Evolutionary conservation across 495 filamentous ascomycete species (phyloP).

Genomic region (Schizothecium vesticola): DNA sequence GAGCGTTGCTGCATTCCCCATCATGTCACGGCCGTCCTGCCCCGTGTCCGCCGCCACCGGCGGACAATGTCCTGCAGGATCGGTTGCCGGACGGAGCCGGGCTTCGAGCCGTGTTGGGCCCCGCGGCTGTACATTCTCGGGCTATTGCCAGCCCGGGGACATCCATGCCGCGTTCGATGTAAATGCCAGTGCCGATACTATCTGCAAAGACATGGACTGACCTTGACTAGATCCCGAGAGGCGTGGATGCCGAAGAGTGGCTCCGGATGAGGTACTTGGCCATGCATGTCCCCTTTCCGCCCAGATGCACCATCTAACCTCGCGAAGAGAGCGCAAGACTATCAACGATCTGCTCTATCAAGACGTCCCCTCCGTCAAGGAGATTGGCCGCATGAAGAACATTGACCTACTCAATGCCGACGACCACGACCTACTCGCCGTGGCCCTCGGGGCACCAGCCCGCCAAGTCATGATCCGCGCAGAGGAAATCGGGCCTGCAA

Average conservation of each 20-base stretch:
- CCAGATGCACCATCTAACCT: background rate
- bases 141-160: conserved; percentile 31
- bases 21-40: conserved; percentile 20
- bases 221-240: conserved; percentile 26
- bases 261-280: conserved; percentile 24
- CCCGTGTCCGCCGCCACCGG: conserved; percentile 25
- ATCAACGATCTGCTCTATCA: conserved; percentile 36
- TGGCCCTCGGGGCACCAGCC: conserved; percentile 47
- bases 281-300: background rate
- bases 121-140: conserved; percentile 32
- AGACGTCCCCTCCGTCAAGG: conserved; percentile 27
- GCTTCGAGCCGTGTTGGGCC: conserved; percentile 29
- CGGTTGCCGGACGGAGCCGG: conserved; percentile 18
- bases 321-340: conserved; percentile 29
- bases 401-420: conserved; percentile 42
- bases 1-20: background rate
- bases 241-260: conserved; percentile 34
- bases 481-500: conserved; percentile 45
- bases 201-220: background rate
- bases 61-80: conserved; percentile 23
- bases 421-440: conserved; percentile 44
- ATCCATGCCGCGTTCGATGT: conserved; percentile 38
- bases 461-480: conserved; percentile 48
- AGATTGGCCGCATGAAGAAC: conserved; percentile 31
- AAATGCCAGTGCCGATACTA: background rate